A percentile compares a stretch with the other conserved stretches of the same genome.
Evolutionary conservation across 2,329 filamentous ascomycete genomes (phyloP).

Genomic region (Chaetomium olivaceum): DNA sequence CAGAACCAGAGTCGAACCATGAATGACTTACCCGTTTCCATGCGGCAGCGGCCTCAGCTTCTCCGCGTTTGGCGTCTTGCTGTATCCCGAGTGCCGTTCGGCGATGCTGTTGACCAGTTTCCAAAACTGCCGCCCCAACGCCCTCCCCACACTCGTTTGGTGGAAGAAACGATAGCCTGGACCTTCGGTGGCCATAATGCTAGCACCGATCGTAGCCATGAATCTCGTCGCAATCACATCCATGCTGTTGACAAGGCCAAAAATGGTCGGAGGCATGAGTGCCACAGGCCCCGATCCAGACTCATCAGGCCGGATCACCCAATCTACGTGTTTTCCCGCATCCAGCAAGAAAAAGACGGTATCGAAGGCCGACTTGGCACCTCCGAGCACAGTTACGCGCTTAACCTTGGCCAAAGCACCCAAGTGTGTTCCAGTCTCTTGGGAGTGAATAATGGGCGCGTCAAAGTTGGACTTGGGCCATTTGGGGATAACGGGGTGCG

Average conservation of each 20-base stretch:
- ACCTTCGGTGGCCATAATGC: neutral
- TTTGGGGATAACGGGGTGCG: neutral
- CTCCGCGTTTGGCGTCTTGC: neutral
- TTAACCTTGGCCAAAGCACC: neutral
- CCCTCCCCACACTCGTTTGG: neutral
- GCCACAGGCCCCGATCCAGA: neutral
- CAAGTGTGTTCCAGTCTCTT: neutral
- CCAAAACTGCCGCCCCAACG: neutral
- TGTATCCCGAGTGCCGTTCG: neutral
- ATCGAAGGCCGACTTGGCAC: neutral
- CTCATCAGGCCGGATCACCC: neutral
- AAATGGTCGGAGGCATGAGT: neutral
- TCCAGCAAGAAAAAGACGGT: neutral
- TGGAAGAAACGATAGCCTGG: neutral
- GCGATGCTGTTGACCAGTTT: neutral
- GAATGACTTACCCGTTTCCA: neutral
- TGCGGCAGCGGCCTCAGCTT: neutral
- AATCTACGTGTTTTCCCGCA: neutral
- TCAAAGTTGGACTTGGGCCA: conserved; percentile 1
- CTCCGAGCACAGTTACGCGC: neutral
- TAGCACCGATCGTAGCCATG: neutral
- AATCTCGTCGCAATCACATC: neutral
- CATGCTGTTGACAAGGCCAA: neutral
- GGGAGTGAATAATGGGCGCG: neutral
- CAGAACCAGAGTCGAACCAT: neutral